Evolutionary conservation across 2,329 filamentous ascomycete species (phyloP).

Genomic region (Fusarium decemcellulare): DNA sequence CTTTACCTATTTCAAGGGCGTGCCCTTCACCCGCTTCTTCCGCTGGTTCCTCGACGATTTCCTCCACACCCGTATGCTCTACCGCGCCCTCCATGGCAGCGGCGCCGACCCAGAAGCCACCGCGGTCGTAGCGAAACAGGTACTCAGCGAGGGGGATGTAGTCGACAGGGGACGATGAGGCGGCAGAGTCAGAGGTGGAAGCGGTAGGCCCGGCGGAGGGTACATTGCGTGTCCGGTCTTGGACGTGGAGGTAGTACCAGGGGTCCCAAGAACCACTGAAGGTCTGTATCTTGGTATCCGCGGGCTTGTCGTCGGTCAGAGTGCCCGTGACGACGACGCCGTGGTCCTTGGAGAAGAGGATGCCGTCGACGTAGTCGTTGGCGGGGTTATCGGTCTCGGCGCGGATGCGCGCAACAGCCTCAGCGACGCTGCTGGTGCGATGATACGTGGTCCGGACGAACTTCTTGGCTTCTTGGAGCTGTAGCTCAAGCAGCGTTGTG

Average conservation of each 20-base stretch:
- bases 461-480: conserved; percentile 66
- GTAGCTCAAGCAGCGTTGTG: conserved; percentile 74
- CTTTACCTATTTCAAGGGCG: conserved; percentile 72
- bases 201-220: conserved; percentile 34
- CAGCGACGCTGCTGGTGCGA: conserved; percentile 57
- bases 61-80: conserved; percentile 80
- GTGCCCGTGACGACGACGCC: conserved; percentile 74
- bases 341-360: conserved; percentile 69
- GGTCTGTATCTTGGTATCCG: conserved; percentile 61
- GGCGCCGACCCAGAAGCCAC: conserved; percentile 80
- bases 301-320: conserved; percentile 62
- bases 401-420: conserved; percentile 59
- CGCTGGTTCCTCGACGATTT: conserved; percentile 81
- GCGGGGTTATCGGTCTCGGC: conserved; percentile 55
- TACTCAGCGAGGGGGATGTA: conserved; percentile 80
- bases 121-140: conserved; percentile 83
- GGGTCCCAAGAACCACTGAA: conserved; percentile 74
- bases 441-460: conserved; percentile 73
- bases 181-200: conserved; percentile 22
- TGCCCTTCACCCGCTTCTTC: conserved; percentile 76
- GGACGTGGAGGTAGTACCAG: conserved; percentile 82
- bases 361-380: conserved; percentile 78
- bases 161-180: conserved; percentile 56
- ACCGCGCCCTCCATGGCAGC: conserved; percentile 78
- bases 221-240: conserved; percentile 55